Evolutionary conservation across 2,329 filamentous ascomycete species (phyloP), one percentile per base, ranked within the genome.

Genomic region (Apiospora koreana): DNA sequence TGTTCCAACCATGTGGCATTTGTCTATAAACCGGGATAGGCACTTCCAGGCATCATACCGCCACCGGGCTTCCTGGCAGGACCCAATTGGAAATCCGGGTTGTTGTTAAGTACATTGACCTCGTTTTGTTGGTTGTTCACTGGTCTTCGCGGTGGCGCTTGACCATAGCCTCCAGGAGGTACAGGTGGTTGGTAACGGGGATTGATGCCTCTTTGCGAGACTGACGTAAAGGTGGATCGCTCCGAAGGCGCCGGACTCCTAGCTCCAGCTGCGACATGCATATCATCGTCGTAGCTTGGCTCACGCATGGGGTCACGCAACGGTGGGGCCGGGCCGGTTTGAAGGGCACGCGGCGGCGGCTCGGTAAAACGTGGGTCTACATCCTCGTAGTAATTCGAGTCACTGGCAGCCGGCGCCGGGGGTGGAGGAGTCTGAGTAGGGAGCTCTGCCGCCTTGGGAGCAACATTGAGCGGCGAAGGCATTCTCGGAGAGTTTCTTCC

Each of bases 191-290:
- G 86, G 83, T 41, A 86, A 71, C 91, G 91, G 8, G 95, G 95
- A 79, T 98, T 98, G 69, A 98, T 84, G 1, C 93, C 93, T 43
- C 95, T 89, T 81, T 98, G 94, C 0, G 92, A 95, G 64, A 98
- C 92, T 14, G 93, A 96, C 1, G 95, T 98, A 81, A 97, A 98
- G 75, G 92, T 93, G 64, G 91, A 95, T 31, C 89, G 88, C 77
- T 97, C 94, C 72, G 92, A 95, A 76, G 91, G 88, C 41, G 91
- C 89, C 42, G 93, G 94, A 76, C 91, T 95, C 76, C 93, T 88
- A 64, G 88, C 82, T 62, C 87, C 87, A 41, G 81, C 77, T 42
- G 78, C 78, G 73, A 88, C 87, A 58, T 87, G 88, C 45, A 91
- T 79, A 72, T 92, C 89, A 73, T 92, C 89, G 73, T 89, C 91